Evolutionary conservation across 1,284 basidiomycete genomes (phyloP).

Genomic region (Moesziomyces globuligerus): DNA sequence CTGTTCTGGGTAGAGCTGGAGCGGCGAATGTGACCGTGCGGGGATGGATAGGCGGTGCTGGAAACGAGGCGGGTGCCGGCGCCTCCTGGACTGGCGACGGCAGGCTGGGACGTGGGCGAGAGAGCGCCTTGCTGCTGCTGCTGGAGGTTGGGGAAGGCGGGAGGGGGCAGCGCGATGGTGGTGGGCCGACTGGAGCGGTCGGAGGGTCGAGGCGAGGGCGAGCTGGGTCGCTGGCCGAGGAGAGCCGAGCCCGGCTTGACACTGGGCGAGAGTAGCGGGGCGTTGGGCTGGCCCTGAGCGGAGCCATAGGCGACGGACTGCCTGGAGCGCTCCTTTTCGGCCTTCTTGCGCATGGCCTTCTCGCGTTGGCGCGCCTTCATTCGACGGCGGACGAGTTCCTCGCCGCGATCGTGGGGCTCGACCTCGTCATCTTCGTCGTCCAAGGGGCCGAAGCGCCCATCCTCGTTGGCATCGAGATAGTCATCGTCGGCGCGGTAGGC

Average conservation of each 20-base stretch:
- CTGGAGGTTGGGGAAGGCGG: constrained; percentile 20
- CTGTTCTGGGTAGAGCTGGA: constrained; percentile 20
- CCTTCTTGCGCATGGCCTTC: constrained; percentile 62
- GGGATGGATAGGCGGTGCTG: constrained; percentile 48
- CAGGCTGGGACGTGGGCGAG: constrained; percentile 30
- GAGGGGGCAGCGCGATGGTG: constrained; percentile 50
- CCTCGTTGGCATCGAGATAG: constrained; percentile 40
- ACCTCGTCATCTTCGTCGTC: constrained; percentile 70
- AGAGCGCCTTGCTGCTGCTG: constrained; percentile 18
- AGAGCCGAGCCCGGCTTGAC: constrained; percentile 27
- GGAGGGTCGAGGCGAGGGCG: constrained; percentile 41
- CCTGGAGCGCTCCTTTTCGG: constrained; percentile 59
- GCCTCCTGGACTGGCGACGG: constrained; percentile 36
- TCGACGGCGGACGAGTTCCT: constrained; percentile 71
- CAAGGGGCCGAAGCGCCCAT: constrained; percentile 46
- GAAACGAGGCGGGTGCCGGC: constrained; percentile 15
- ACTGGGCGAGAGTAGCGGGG: constrained; percentile 23
- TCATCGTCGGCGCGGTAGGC: constrained; percentile 31
- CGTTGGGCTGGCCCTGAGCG: constrained; percentile 7
- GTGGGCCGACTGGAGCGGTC: constrained; percentile 54
- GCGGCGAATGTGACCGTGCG: constrained; percentile 53
- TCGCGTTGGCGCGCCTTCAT: constrained; percentile 70
- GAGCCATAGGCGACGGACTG: constrained; percentile 22
- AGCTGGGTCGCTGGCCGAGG: constrained; percentile 33
- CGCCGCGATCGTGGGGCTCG: constrained; percentile 70